phyloP scores from a whole-genome alignment of 2,329 filamentous ascomycete species.

The Xylaria sp. region DNA sequence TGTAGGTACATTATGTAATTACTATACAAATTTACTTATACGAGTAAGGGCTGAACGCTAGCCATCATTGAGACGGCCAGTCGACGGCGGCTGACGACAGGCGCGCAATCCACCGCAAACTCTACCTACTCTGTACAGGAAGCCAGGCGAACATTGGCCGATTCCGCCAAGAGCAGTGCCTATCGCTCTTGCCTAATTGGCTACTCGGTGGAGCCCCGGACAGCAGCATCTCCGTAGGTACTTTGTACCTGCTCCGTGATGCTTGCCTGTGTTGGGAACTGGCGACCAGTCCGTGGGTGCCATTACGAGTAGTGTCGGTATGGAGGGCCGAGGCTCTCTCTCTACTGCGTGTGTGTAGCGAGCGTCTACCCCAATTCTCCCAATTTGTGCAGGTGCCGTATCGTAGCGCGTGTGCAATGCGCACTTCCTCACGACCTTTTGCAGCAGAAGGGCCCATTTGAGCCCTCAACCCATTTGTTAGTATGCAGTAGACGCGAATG shows the following conservation, averaged over 20 bases:
- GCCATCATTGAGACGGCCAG: neutral
- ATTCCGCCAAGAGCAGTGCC: neutral
- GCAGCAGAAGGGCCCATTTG: no score
- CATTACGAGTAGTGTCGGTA: no score
- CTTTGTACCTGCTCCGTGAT: neutral
- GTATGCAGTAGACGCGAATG: no score
- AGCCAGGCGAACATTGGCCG: neutral
- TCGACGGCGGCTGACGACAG: neutral
- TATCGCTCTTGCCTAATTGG: slow-evolving; percentile 17
- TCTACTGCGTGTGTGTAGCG: no score
- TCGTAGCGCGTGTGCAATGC: no score
- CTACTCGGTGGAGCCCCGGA: neutral
- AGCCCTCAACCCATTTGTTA: no score
- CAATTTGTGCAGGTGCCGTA: no score
- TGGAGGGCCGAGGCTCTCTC: no score
- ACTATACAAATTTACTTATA: neutral
- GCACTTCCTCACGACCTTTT: no score
- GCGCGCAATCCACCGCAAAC: slow-evolving; percentile 1
- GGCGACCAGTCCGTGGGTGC: no score
- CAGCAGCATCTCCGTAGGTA: neutral
- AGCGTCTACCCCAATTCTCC: no score
- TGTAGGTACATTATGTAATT: neutral
- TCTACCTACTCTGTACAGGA: neutral
- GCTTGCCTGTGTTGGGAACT: no score
- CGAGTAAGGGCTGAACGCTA: slow-evolving; percentile 13